phyloP scores from a whole-genome alignment of 2,329 filamentous ascomycete species.

The Penicillium paneum region DNA sequence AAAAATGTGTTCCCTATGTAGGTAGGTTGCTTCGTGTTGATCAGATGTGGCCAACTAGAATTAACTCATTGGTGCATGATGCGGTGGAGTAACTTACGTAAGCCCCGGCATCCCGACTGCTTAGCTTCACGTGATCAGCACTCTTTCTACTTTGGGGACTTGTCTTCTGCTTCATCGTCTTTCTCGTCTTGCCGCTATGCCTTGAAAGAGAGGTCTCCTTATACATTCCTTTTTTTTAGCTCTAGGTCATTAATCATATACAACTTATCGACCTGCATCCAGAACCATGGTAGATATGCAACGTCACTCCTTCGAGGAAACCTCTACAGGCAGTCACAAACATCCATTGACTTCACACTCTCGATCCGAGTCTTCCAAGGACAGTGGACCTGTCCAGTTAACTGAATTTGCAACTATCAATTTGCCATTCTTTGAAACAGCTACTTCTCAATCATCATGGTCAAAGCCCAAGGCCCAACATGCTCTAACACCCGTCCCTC shows the following conservation, averaged over 20 bases:
- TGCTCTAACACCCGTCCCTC: not conserved
- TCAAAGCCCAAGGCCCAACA: not conserved
- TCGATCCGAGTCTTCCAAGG: constrained; percentile 11
- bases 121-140: constrained; percentile 10
- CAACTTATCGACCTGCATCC: constrained; percentile 3
- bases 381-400: constrained; percentile 1
- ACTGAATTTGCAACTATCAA: constrained; percentile 19
- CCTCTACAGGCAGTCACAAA: constrained; percentile 11
- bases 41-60: not conserved
- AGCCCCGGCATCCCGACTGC: not conserved
- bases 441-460: constrained; percentile 12
- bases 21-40: not conserved
- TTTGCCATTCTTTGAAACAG: constrained; percentile 15
- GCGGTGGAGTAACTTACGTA: not conserved
- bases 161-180: constrained; percentile 1
- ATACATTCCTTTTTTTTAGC: constrained; percentile 19
- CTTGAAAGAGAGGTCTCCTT: not conserved
- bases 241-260: not conserved
- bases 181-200: not conserved
- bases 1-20: not conserved
- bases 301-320: constrained; percentile 28
- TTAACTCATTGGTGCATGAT: not conserved
- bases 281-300: constrained; percentile 24
- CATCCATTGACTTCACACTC: constrained; percentile 13
- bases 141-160: constrained; percentile 7